Conservation (phyloP, 2,329 filamentous ascomycete species). For the Cordyceps fumosorosea region DNA sequence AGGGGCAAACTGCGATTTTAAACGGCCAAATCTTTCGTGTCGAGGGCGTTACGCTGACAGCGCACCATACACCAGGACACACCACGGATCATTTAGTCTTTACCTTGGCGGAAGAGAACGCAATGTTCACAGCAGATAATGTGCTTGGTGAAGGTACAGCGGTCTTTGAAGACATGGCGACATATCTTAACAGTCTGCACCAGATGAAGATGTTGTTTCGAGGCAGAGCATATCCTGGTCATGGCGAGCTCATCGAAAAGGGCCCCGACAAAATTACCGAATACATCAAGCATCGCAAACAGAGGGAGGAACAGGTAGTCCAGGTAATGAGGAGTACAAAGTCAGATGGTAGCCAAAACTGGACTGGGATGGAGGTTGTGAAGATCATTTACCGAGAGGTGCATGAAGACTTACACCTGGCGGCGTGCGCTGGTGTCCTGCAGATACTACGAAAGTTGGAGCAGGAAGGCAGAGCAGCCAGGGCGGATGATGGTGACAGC, state of each 20-base stretch:
- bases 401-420: constrained; percentile 64
- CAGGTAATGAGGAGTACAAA: constrained; percentile 45
- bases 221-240: constrained; percentile 77
- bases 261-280: constrained; percentile 66
- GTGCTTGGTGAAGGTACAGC: constrained; percentile 81
- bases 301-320: constrained; percentile 73
- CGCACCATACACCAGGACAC: constrained; percentile 60
- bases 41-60: constrained; percentile 60
- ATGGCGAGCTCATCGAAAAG: constrained; percentile 72
- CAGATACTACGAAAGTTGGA: constrained; percentile 77
- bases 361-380: constrained; percentile 77
- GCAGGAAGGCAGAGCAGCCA: constrained; percentile 60
- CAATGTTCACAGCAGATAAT: constrained; percentile 86
- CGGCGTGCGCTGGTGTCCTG: constrained; percentile 68
- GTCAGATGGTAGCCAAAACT: constrained; percentile 29
- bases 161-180: constrained; percentile 70
- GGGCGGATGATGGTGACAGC: constrained; percentile 23
- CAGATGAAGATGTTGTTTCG: constrained; percentile 60
- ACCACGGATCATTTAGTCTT: constrained; percentile 78
- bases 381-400: constrained; percentile 79
- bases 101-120: constrained; percentile 68
- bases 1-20: constrained; percentile 36
- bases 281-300: constrained; percentile 75
- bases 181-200: constrained; percentile 63
- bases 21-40: constrained; percentile 49